These are phyloP conservation scores for Leccinum truebloodii DNA, from an alignment of 768 basidiomycete genomes.

Conservation along the genomic window DNA sequence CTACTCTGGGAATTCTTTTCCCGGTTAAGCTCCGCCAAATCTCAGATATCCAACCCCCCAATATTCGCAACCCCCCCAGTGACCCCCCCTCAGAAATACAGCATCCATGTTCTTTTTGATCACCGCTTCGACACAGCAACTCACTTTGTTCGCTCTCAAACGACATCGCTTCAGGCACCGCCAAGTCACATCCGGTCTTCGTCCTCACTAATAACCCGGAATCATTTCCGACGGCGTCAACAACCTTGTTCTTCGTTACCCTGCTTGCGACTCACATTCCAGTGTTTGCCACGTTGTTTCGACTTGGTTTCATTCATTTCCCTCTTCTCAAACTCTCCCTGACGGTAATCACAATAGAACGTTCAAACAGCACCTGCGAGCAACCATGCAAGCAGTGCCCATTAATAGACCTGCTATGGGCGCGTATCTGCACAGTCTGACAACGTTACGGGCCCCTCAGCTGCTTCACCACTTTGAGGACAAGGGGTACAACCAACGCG, in stretches of 20 bases:
- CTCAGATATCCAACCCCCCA: slow-evolving; percentile 13
- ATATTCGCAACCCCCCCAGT: slow-evolving; percentile 1
- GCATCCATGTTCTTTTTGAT: neutral
- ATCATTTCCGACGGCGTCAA: neutral
- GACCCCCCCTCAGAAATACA: slow-evolving; percentile 12
- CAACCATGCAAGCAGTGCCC: neutral
- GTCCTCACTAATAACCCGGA: neutral
- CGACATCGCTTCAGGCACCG: neutral
- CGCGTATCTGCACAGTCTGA: neutral
- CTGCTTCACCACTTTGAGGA: neutral
- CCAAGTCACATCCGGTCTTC: neutral
- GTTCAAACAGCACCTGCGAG: neutral
- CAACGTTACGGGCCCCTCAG: neutral
- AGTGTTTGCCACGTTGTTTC: neutral
- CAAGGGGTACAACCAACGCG: neutral
- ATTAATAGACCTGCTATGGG: neutral
- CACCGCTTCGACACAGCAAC: neutral
- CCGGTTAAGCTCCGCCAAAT: slow-evolving; percentile 11
- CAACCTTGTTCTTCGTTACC: neutral
- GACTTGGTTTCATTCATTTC: neutral
- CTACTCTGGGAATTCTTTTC: neutral
- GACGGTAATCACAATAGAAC: neutral
- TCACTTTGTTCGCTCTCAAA: neutral
- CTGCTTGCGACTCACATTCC: neutral
- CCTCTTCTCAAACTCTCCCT: neutral